Evolutionary conservation across 805 yeast species (phyloP).

Genomic region (Metschnikowia rubicola): DNA sequence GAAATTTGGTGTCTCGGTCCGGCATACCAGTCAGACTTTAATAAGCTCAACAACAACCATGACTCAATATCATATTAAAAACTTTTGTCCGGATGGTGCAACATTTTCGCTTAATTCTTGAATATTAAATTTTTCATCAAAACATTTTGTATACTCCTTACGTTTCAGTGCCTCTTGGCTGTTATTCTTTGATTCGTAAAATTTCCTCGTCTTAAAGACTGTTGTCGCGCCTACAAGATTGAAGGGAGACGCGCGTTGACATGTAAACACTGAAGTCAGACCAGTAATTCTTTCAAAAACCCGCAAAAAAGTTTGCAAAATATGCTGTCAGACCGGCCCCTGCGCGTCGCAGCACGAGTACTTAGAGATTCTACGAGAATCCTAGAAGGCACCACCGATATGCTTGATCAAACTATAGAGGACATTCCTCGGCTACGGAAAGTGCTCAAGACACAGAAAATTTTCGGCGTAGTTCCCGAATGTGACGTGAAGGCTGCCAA

Average conservation of each 20-base stretch:
- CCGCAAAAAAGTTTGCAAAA: neutral
- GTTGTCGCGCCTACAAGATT: too few species aligned
- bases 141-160: too few species aligned
- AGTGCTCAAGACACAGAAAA: constrained; percentile 43
- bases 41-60: too few species aligned
- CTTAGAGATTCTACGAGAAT: constrained; percentile 26
- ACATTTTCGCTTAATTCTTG: too few species aligned
- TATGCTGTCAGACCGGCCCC: neutral
- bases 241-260: neutral
- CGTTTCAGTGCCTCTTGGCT: too few species aligned
- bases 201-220: too few species aligned
- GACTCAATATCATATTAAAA: too few species aligned
- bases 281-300: neutral
- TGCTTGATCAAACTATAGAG: constrained; percentile 33
- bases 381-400: constrained; percentile 29
- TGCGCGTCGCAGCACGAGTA: constrained; percentile 6
- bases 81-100: too few species aligned
- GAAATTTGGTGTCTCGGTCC: too few species aligned
- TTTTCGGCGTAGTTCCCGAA: constrained; percentile 52
- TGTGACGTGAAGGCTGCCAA: constrained; percentile 37
- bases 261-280: neutral
- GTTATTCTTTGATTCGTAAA: too few species aligned
- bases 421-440: constrained; percentile 39
- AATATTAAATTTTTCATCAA: too few species aligned
- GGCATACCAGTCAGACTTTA: too few species aligned